Base-by-base conservation (phyloP, 2,329 filamentous ascomycete species). In the Fusarium palustre region DNA sequence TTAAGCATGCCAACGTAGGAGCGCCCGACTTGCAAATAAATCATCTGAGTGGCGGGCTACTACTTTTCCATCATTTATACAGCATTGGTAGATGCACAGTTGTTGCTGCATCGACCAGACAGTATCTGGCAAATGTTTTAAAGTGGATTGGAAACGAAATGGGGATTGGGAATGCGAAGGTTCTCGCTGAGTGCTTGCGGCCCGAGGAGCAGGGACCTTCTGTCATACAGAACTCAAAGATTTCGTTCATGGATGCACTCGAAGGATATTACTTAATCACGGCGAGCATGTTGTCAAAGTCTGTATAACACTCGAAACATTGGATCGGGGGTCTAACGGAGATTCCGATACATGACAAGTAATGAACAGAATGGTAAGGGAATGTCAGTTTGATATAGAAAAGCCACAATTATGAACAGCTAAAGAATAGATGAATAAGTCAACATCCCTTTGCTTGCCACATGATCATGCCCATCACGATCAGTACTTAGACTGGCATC, bases 201-300 rank as follows among this genome's bases (percentile, higher is more conserved):
- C 34, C 41, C 1, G 24, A 41, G 5, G 30, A 42, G 15, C 47
- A 55, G 24, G 57, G 57, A n/a, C 57, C 38, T 31, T 63, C 59
- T 2, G 34, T 22, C 12, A 30, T 62, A 28, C 59, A 63, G 28
- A 55, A 13, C 16, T 63, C 57, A 5, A 20, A 9, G 7, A 28
- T 62, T 3, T n/a, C 47, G 1, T 63, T 63, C 7, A 24, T 63
- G 13, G 59, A 63, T 34, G 58, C 48, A 8, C 57, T 63, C 6
- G 59, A 63, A n/a, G 59, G 59, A 6, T 59, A 62, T 34, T 63
- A 62, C 3, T 20, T 63, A 4, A 63, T 63, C 2, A 63, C 57
- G 1, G 59, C 59, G 2, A 63, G 59, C 6, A 63, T 63, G 59
- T 47, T 62, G 57, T 22, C 60, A 15, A 41, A 62, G 22, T 59